phyloP scores from a whole-genome alignment of 768 basidiomycete species.

The Hygrocybe punicea region DNA sequence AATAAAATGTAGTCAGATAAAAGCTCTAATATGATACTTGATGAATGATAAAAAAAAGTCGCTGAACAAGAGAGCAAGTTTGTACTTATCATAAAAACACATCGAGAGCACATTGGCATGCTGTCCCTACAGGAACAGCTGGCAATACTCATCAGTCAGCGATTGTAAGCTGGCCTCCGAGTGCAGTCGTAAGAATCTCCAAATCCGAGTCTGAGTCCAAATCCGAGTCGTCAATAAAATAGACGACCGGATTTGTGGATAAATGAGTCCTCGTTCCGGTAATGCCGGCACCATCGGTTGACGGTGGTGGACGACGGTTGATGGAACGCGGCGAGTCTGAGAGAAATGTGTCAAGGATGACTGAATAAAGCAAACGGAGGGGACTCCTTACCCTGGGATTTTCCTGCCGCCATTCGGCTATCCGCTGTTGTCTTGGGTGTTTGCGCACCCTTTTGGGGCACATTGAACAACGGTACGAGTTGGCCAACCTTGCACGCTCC shows the following conservation, averaged over 20 bases:
- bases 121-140: too few species aligned
- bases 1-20: too few species aligned
- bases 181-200: constrained; percentile 26
- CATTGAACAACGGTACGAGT: constrained; percentile 55
- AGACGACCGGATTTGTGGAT: constrained; percentile 3
- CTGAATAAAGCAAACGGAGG: not conserved
- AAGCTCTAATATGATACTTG: too few species aligned
- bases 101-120: too few species aligned
- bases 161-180: not conserved
- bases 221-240: constrained; percentile 18
- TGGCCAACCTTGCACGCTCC: constrained; percentile 60
- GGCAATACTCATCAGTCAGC: not conserved
- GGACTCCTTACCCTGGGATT: constrained; percentile 41
- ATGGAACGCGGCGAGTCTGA: constrained; percentile 34
- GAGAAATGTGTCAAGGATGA: not conserved
- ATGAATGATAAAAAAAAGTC: too few species aligned
- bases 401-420: constrained; percentile 44
- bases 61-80: too few species aligned
- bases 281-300: not conserved
- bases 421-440: constrained; percentile 36
- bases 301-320: not conserved
- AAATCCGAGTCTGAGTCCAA: constrained; percentile 35
- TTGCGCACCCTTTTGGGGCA: constrained; percentile 36
- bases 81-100: too few species aligned
- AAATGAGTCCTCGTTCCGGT: not conserved